Base-by-base conservation (phyloP, 106 monocot species). In the Dendrobium nobile region DNA sequence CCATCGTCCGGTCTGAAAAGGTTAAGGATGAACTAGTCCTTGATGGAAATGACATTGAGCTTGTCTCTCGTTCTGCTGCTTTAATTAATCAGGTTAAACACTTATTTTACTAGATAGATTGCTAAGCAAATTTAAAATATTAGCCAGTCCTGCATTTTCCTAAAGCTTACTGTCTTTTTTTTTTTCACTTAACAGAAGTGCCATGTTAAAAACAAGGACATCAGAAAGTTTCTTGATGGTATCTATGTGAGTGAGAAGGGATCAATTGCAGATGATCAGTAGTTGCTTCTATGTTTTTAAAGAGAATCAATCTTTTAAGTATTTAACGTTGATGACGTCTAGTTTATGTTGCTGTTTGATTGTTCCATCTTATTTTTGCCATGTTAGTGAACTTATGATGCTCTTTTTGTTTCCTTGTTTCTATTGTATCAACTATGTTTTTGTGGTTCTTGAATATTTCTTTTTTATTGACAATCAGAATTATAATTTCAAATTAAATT, bases 201-300 rank as follows among this genome's bases (percentile, higher is more conserved):
- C 75, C 91, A 91, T 65, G 94, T 91, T 51, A 91, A 90, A 88
- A 94, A 94, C 51, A 94, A 91, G 85, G 94, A 94, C 77, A 91
- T 94, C 67, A 78, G 94, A 43, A 94, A 94, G 84, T 94, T 94
- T 80, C 76, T 94, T 82, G 94, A 94, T 86, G 94, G 94, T 79
- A 91, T 94, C 20, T 94, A 94, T 48, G 91, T 94, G 31, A 94
- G 94, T 24, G 94, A 94, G 74, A 91, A 82, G 83, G 85, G 88
- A 64, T 85, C 85, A n/a, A 84, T 90, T 31, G 54, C 78, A 2
- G 91, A 82, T 17, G 91, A 88, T 3, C 77, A 86, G 84, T 80
- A 76, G 45, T 26, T 61, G 27, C 41, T 73, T 73, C 16, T 67
- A 8, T 67, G 9, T 28, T 56, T 56, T 56, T 18, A 3, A 15